phyloP scores from a whole-genome alignment of 352 stramenopile species.

The Globisporangium apiculatum region DNA sequence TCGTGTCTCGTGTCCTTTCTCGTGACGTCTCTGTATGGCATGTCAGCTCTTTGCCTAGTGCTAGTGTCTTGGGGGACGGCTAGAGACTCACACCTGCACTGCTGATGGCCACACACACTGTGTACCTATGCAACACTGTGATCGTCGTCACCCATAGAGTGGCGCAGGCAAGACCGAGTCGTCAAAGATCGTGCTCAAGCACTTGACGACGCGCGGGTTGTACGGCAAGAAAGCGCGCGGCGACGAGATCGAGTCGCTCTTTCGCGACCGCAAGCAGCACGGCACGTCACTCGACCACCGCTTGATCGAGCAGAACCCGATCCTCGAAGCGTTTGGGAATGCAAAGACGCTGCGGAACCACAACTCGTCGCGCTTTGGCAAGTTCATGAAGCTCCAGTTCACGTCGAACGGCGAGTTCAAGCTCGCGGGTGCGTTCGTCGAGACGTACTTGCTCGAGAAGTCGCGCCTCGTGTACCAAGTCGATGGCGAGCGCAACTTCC shows the following conservation, averaged over 20 bases:
- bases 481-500: slow-evolving; percentile 91
- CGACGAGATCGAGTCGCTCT: slow-evolving; percentile 60
- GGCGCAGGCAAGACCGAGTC: slow-evolving; percentile 88
- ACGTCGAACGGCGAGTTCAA: slow-evolving; percentile 80
- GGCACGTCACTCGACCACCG: slow-evolving; percentile 69
- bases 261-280: slow-evolving; percentile 42
- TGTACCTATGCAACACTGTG: neutral
- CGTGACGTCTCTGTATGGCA: no score
- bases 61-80: no score
- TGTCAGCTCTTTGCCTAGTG: no score
- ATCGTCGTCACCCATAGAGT: slow-evolving; percentile 17
- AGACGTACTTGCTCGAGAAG: slow-evolving; percentile 87
- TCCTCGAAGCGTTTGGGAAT: slow-evolving; percentile 95
- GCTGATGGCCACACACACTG: neutral
- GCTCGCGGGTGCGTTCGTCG: slow-evolving; percentile 78
- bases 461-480: slow-evolving; percentile 86
- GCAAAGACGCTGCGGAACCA: slow-evolving; percentile 92
- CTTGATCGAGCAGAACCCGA: slow-evolving; percentile 90
- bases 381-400: slow-evolving; percentile 96
- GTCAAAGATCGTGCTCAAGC: slow-evolving; percentile 87
- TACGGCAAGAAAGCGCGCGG: slow-evolving; percentile 80
- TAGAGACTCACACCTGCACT: no score
- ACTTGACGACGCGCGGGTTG: slow-evolving; percentile 81
- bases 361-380: slow-evolving; percentile 94
- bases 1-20: neutral